Percentiles rank a stretch among this genome's conserved stretches.
These are phyloP conservation scores for Seminavis robusta DNA, from an alignment of 108 stramenopile genomes.

Conservation along the genomic window DNA sequence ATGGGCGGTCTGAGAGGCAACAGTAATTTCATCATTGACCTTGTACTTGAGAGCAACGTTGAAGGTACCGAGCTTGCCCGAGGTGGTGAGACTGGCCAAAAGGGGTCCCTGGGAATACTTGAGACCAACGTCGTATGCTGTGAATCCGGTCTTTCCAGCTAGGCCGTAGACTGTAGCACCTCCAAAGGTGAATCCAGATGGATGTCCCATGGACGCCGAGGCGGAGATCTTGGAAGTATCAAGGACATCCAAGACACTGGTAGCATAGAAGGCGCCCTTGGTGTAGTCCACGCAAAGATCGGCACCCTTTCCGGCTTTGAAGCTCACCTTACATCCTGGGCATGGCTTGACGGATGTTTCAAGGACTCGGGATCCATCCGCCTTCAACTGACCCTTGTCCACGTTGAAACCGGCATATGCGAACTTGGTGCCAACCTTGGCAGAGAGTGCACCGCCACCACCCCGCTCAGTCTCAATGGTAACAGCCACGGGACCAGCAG, in stretches of 20 bases:
- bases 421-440: constrained; percentile 88
- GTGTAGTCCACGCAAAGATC: constrained; percentile 87
- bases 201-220: constrained; percentile 73
- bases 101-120: constrained; percentile 78
- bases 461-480: constrained; percentile 86
- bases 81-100: constrained; percentile 69
- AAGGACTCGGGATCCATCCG: constrained; percentile 79
- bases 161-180: constrained; percentile 83
- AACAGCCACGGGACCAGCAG: constrained; percentile 82
- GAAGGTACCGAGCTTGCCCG: constrained; percentile 72
- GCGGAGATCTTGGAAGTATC: constrained; percentile 79
- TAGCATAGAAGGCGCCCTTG: constrained; percentile 67
- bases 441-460: constrained; percentile 63
- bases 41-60: constrained; percentile 84
- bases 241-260: constrained; percentile 77
- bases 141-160: constrained; percentile 72
- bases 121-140: constrained; percentile 77
- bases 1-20: constrained; percentile 82
- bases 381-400: constrained; percentile 84
- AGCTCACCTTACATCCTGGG: constrained; percentile 74
- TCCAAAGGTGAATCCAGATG: constrained; percentile 78
- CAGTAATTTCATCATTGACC: constrained; percentile 69
- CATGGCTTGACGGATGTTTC: constrained; percentile 79
- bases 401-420: constrained; percentile 85
- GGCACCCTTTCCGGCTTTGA: constrained; percentile 90